phyloP scores from a whole-genome alignment of 257 asterid genomes.

The Solanum lignicaule region DNA sequence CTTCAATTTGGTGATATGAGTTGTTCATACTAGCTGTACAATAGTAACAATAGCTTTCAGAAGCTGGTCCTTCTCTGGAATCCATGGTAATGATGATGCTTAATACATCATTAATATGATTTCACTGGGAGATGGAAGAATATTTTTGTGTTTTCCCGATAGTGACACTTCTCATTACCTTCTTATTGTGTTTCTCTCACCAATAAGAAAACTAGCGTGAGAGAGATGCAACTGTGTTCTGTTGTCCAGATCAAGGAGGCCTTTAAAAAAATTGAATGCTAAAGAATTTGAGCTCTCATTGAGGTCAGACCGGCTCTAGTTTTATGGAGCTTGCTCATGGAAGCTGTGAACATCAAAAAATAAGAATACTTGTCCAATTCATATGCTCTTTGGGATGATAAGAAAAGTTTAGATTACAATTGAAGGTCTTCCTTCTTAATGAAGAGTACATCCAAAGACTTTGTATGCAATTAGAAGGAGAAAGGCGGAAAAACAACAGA shows the following conservation, averaged over 20 bases:
- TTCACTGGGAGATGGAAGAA: background rate
- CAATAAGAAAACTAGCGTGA: background rate
- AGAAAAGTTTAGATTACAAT: background rate
- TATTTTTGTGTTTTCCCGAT: background rate
- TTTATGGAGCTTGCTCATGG: background rate
- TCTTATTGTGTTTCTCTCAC: background rate
- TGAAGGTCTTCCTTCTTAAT: background rate
- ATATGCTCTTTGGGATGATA: background rate
- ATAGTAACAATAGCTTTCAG: background rate
- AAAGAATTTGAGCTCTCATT: background rate
- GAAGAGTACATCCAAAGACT: background rate
- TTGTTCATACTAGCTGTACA: background rate
- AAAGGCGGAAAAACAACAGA: background rate
- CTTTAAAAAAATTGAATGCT: background rate
- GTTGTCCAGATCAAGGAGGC: background rate
- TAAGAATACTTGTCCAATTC: background rate
- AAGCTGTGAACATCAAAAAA: background rate
- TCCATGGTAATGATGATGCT: background rate
- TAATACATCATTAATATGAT: background rate
- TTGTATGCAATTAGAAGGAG: background rate
- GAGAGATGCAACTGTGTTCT: background rate
- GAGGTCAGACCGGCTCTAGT: background rate
- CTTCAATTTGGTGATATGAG: background rate
- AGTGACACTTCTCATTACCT: background rate
- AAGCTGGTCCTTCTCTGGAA: background rate